These are phyloP conservation scores for Monilinia vaccinii-corymbosi DNA, from an alignment of 2,329 filamentous ascomycete genomes.

Conservation along the genomic window DNA sequence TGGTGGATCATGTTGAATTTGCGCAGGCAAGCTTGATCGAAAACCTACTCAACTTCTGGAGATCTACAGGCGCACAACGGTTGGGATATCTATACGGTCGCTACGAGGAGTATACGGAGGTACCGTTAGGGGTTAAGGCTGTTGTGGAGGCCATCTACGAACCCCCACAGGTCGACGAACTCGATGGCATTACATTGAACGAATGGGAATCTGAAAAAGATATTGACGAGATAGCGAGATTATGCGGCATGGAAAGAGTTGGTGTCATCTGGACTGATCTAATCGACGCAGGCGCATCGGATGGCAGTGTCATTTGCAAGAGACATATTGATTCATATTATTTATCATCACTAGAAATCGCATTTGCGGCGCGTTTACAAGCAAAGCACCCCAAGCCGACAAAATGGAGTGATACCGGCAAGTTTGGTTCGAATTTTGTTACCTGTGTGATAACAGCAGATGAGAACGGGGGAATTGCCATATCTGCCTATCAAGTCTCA, in stretches of 20 bases:
- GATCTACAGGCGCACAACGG: conserved; percentile 73
- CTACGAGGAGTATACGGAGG: conserved; percentile 83
- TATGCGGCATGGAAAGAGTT: conserved; percentile 80
- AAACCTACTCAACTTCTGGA: conserved; percentile 85
- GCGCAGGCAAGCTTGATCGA: conserved; percentile 77
- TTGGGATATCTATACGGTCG: conserved; percentile 86
- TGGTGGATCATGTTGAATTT: conserved; percentile 98
- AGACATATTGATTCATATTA: conserved; percentile 88
- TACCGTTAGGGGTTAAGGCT: conserved; percentile 89
- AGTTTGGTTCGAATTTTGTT: conserved; percentile 93
- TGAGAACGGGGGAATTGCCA: conserved; percentile 75
- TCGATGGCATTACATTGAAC: conserved; percentile 77
- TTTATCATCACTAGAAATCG: conserved; percentile 83
- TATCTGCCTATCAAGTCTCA: conserved; percentile 89
- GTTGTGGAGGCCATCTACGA: conserved; percentile 97
- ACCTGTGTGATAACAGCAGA: conserved; percentile 95
- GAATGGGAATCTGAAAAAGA: conserved; percentile 80
- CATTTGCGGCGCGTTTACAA: conserved; percentile 80
- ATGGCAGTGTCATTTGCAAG: conserved; percentile 88
- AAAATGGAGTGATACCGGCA: conserved; percentile 94
- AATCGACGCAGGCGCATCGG: conserved; percentile 67
- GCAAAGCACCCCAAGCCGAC: conserved; percentile 80
- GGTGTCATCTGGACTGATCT: conserved; percentile 95
- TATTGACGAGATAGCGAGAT: conserved; percentile 67
- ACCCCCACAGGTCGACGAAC: conserved; percentile 80